Percentiles rank a stretch among this genome's conserved stretches.
These are phyloP conservation scores for Leccinum solheimii DNA, from an alignment of 1,284 basidiomycete species.

Conservation along the genomic window DNA sequence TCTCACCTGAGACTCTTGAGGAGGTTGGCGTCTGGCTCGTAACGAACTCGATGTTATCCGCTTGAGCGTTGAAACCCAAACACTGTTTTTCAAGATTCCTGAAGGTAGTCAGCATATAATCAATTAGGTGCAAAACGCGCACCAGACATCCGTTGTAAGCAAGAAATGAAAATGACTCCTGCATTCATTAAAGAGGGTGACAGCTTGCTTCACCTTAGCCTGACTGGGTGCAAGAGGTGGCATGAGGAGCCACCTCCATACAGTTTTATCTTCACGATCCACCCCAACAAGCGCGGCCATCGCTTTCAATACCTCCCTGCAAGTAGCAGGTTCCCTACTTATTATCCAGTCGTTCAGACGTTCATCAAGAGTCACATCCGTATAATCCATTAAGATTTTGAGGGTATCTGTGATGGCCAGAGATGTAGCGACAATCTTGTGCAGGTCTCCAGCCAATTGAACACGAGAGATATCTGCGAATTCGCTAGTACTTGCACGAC, in stretches of 20 bases:
- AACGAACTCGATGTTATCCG: not conserved
- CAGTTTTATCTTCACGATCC: too few species aligned
- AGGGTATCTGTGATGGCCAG: not conserved
- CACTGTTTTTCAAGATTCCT: not conserved
- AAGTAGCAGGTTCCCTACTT: not conserved
- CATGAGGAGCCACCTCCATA: not conserved
- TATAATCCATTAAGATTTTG: not conserved
- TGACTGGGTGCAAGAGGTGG: not conserved
- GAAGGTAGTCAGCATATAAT: not conserved
- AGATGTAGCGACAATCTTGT: slow-evolving; percentile 4
- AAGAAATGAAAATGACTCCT: not conserved
- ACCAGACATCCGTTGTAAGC: not conserved
- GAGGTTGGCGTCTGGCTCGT: not conserved
- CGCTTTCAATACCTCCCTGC: not conserved
- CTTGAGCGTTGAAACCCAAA: not conserved
- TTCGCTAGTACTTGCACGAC: not conserved
- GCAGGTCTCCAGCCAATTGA: slow-evolving; percentile 1
- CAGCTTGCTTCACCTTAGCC: slow-evolving; percentile 1
- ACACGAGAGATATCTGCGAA: not conserved
- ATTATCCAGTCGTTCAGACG: not conserved
- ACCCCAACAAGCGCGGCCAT: not conserved
- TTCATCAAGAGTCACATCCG: not conserved
- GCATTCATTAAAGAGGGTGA: slow-evolving; percentile 4
- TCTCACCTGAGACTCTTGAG: not conserved
- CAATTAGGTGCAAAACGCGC: not conserved